Evolutionary conservation across 176 grass and related monocot genomes (phyloP).

Genomic region (Avena insularis): DNA sequence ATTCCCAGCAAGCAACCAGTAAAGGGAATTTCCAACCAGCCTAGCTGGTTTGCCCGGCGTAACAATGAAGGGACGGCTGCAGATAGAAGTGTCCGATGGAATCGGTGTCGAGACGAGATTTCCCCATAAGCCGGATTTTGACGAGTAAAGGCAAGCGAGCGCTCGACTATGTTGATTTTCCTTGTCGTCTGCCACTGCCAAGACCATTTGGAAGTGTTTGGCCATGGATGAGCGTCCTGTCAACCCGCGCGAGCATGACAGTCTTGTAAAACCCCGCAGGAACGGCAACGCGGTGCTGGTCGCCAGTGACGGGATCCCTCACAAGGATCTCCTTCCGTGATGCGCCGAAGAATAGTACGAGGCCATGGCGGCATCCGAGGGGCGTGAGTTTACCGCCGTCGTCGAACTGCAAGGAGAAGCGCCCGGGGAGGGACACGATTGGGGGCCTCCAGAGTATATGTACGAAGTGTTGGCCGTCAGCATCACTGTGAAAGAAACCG

Average conservation of each 20-base stretch:
- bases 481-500: background rate
- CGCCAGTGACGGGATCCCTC: background rate
- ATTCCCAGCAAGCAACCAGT: background rate
- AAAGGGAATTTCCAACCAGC: background rate
- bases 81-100: background rate
- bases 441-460: background rate
- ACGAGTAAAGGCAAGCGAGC: background rate
- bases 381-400: rapidly evolving
- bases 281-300: background rate
- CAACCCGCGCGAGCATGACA: background rate
- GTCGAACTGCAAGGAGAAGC: background rate
- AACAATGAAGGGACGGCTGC: background rate
- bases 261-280: background rate
- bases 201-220: background rate
- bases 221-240: background rate
- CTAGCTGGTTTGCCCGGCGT: background rate
- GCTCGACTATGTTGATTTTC: background rate
- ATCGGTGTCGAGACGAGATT: background rate
- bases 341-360: background rate
- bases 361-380: background rate
- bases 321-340: background rate
- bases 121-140: background rate
- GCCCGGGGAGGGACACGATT: background rate
- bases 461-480: background rate
- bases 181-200: background rate